Base-by-base conservation (phyloP, 306 rosid species). In the Rubus idaeus region DNA sequence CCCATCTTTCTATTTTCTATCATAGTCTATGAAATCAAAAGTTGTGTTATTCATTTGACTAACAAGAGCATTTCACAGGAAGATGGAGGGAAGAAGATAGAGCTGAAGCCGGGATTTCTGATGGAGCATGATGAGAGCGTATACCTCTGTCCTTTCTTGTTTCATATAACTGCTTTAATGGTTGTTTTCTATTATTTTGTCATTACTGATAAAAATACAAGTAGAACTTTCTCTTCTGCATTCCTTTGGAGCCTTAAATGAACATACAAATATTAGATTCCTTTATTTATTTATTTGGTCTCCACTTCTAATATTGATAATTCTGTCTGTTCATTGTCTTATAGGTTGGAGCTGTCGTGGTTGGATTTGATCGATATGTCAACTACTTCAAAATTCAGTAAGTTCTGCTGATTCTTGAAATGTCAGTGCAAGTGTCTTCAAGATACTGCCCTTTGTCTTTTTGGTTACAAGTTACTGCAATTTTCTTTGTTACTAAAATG, bases 331-430 rank as follows among this genome's bases (percentile, higher is more conserved):
- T 75, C 41, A 21, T 78, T 80, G 58, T 68, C 56, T 77, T 58
- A 58, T 75, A 95, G 99, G 98, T 95, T 77, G 99, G 98, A 76
- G 99, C 99, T 47, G 97, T 95, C 44, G 99, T 95, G 67, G 99
- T 95, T 80, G 99, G 99, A 57, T 95, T 95, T 82, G 99, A 95
- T 88, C 98, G 99, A 78, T 86, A 89, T 82, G 85, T 95, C 90
- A 95, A 95, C 92, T 95, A 95, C 92, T 91, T 90, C 82, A 95
- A 95, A 89, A 61, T 91, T 85, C 99, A 95, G 99, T 95, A 87
- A 92, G 99, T 79, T 80, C 62, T 83, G 79, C 35, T 52, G 17
- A 57, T 58, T 58, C 40, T 30, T 13, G 55, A 35, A 37, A 42
- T 70, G 62, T 50, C 62, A 14, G 10, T 57, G 26, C 45, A 35